Percentiles rank a stretch among this genome's conserved stretches.
These are phyloP conservation scores for Colletotrichum magnum DNA, from an alignment of 2,329 filamentous ascomycete species.

Conservation along the genomic window DNA sequence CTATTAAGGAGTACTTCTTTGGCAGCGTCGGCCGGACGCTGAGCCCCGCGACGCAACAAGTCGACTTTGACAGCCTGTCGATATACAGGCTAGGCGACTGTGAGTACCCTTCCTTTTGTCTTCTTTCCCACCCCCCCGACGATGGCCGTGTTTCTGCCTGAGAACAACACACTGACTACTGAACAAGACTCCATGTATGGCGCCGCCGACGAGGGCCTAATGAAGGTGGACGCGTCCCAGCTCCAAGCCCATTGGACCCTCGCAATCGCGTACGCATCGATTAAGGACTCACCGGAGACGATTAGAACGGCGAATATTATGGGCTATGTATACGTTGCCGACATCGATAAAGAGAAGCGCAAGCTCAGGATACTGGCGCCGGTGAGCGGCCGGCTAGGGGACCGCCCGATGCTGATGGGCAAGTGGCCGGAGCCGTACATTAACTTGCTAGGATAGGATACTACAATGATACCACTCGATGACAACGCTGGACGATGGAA, in stretches of 20 bases:
- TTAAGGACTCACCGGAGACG: slow-evolving; percentile 77
- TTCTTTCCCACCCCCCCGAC: too few species aligned
- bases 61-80: slow-evolving; percentile 81
- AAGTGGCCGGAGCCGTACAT: slow-evolving; percentile 89
- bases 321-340: slow-evolving; percentile 93
- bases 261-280: slow-evolving; percentile 84
- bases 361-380: slow-evolving; percentile 87
- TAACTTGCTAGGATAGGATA: slow-evolving; percentile 74
- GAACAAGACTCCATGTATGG: slow-evolving; percentile 48
- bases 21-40: slow-evolving; percentile 82
- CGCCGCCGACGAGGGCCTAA: slow-evolving; percentile 61
- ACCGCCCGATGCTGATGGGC: slow-evolving; percentile 86
- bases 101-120: slow-evolving; percentile 50
- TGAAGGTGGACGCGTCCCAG: slow-evolving; percentile 75
- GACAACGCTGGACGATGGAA: neutral
- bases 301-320: slow-evolving; percentile 87
- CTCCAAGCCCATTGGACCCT: slow-evolving; percentile 85
- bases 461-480: neutral
- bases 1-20: slow-evolving; percentile 95
- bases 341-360: slow-evolving; percentile 88
- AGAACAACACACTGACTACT: slow-evolving; percentile 9
- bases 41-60: slow-evolving; percentile 88
- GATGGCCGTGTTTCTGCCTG: too few species aligned
- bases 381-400: slow-evolving; percentile 84
- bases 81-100: slow-evolving; percentile 80